Conservation (phyloP, 768 basidiomycete genomes). For the Lactarius pseudohatsudake region DNA sequence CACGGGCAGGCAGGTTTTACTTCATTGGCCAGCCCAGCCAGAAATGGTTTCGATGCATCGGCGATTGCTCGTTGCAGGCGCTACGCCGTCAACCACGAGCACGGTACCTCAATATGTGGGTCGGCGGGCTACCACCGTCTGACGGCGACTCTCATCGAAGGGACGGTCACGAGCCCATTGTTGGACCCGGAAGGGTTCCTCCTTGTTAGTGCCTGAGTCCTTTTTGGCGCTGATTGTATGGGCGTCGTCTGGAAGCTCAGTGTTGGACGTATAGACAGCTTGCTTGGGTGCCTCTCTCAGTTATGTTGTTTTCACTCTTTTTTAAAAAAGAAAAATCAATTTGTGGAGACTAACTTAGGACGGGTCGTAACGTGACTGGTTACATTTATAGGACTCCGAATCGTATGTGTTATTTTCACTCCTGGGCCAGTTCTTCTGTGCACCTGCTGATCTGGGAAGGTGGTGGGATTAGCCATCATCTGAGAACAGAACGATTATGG, state of each 20-base stretch:
- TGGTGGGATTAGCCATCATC: not conserved
- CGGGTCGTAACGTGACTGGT: no score
- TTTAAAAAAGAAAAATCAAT: no score
- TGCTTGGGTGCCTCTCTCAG: not conserved
- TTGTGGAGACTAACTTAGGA: no score
- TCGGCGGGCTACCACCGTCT: not conserved
- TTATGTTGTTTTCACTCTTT: not conserved
- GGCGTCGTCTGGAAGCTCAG: not conserved
- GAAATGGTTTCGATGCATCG: not conserved
- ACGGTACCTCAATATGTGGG: not conserved
- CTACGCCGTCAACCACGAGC: slow-evolving; percentile 1
- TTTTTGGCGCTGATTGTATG: not conserved
- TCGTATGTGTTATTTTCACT: not conserved
- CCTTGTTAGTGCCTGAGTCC: not conserved
- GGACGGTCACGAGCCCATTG: not conserved
- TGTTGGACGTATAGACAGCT: not conserved
- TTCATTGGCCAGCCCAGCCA: not conserved
- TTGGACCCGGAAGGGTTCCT: not conserved
- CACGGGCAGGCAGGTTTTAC: not conserved
- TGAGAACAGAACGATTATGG: not conserved
- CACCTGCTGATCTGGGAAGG: not conserved
- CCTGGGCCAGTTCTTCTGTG: not conserved
- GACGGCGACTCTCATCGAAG: not conserved
- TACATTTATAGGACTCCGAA: no score
- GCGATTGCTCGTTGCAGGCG: not conserved